Conservation (phyloP, 2,329 filamentous ascomycete species). For the Talaromyces rugulosus region DNA sequence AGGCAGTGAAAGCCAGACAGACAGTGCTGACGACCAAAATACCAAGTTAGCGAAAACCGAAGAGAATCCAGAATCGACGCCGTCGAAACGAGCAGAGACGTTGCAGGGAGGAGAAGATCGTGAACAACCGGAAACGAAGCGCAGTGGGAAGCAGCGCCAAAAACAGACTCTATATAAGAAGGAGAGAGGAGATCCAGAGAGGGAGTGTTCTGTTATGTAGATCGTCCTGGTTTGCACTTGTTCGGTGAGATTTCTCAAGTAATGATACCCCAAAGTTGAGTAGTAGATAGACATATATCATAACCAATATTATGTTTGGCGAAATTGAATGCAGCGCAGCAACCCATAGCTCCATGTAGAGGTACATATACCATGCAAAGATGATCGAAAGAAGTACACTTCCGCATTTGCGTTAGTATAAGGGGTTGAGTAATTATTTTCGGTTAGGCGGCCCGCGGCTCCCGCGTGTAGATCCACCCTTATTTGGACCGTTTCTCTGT, state of each 20-base stretch:
- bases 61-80: not conserved
- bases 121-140: conserved; percentile 19
- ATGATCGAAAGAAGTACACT: too few species aligned
- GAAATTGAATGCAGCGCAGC: too few species aligned
- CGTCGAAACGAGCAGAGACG: not conserved
- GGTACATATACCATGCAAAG: too few species aligned
- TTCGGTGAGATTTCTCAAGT: not conserved
- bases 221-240: not conserved
- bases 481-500: too few species aligned
- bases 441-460: too few species aligned
- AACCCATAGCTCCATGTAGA: too few species aligned
- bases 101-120: conserved; percentile 20
- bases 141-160: conserved; percentile 28
- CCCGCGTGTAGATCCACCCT: too few species aligned
- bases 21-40: conserved; percentile 3
- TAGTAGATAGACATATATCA: not conserved
- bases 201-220: conserved; percentile 43
- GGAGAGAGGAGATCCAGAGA: conserved; percentile 33
- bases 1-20: conserved; percentile 1
- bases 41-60: not conserved
- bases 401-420: too few species aligned
- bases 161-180: conserved; percentile 30
- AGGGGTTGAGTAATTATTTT: too few species aligned
- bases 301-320: too few species aligned
- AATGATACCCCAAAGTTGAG: not conserved